Evolutionary conservation across 495 filamentous ascomycete species (phyloP), one percentile per base, ranked within the genome.

Genomic region (Podospora anserina): DNA sequence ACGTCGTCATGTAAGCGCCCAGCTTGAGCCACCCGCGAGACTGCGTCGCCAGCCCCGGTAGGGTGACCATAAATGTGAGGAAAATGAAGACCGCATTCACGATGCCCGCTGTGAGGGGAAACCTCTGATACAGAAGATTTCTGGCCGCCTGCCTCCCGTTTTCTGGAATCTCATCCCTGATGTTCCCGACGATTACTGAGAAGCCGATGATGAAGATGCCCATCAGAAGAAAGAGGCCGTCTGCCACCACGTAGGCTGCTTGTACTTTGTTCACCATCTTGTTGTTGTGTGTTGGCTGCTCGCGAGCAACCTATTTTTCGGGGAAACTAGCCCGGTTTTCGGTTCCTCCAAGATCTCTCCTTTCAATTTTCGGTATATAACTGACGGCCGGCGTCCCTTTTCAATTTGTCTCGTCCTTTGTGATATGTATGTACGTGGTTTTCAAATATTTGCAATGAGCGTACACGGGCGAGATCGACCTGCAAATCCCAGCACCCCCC

Each of bases 101-200:
- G 61, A 92, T 85, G 5, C 86, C 88, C 18, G 86, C 90, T 88
- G 80, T 84, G 44, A 90, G 73, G 55, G 90, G 88, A 72, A 88
- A 86, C 69, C 80, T 78, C 67, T 79, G 76, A 73, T 91, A 85
- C 34, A 93, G 75, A 30, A 92, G 73, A 71, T 89, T 83, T 63
- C 84, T 80, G 39, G 89, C 89, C 19, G 89, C 88, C 80, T 89
- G 68, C 76, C 78, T 64, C 77, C 79, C 74, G 77, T 90, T 68
- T 72, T 79, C 65, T 69, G 80, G 68, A 70, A 71, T 34, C 75
- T 80, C 76, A 82, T 79, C 71, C 76, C 80, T 71, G 75, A 80
- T 78, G 80, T 83, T 78, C 82, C 84, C 66, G 66, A 83, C 82
- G 68, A 88, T 80, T 71, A 91, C 71, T 23, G 88, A 86, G 70